Evolutionary conservation across 257 asterid genomes (phyloP), one percentile per base, ranked within the genome.

Genomic region (Craterostigma plantagineum): DNA sequence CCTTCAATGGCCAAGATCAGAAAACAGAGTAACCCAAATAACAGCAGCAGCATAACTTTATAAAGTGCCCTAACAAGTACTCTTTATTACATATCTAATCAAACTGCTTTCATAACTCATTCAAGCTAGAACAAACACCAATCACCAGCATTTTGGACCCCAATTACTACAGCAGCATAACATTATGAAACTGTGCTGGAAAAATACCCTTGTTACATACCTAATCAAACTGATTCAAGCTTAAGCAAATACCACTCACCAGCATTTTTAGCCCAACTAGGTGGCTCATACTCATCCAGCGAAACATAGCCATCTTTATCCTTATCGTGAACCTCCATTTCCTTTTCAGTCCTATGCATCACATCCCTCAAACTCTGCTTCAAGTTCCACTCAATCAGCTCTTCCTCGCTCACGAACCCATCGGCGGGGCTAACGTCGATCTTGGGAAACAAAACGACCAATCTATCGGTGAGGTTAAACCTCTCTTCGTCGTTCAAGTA

Each of bases 271-370:
- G 60, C 83, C 95, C 93, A 81, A 17, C 66, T 70, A 11, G 98
- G 98, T 9, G 95, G 84, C 62, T 87, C 92, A 30, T 87, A 87
- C 80, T 87, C 98, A 0, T 70, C 37, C 23, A 67, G 76, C 9
- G 93, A 76, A 48, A 87, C 75, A 47, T 71, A 60, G 1, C 91
- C 98, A 72, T 87, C 98, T 48, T 74, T 81, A 51, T 82, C 74
- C 55, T 66, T 82, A 50, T 87, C 98, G 60, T 82, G 95, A 62
- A 67, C 53, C 57, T 74, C 93, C 76, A 82, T 59, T 52, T 87
- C 98, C 74, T 93, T 79, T 57, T 55, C 48, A n/a, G 95, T 68
- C 69, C 95, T 57, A 62, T 87, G 98, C 70, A 79, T 36, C 45
- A 82, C 82, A 57, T 87, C 95, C 49, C 42, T 79, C 66, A 58